Evolutionary conservation across 495 filamentous ascomycete species (phyloP).

Genomic region (Oidiodendron maius): DNA sequence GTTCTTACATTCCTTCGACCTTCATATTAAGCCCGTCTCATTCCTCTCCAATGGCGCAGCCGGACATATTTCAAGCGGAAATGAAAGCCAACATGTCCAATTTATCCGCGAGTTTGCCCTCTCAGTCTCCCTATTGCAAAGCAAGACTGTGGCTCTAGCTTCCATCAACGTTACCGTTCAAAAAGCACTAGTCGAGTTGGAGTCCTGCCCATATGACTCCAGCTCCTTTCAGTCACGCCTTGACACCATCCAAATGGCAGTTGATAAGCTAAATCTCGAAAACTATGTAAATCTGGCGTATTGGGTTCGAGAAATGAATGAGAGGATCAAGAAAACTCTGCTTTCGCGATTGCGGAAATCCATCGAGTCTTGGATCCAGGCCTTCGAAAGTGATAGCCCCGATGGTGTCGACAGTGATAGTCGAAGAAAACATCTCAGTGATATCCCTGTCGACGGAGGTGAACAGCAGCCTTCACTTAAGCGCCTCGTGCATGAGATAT

Average conservation of each 20-base stretch:
- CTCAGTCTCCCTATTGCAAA: conserved; percentile 77
- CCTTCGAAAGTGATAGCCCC: conserved; percentile 60
- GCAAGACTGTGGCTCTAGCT: conserved; percentile 71
- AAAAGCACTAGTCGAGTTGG: conserved; percentile 75
- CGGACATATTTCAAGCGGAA: conserved; percentile 51
- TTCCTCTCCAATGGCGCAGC: conserved; percentile 52
- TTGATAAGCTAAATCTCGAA: conserved; percentile 93
- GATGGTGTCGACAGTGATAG: conserved; percentile 36
- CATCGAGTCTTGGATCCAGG: conserved; percentile 74
- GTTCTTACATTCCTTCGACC: conserved; percentile 92
- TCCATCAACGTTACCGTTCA: conserved; percentile 78
- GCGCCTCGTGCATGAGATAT: conserved; percentile 79
- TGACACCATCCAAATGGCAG: conserved; percentile 76
- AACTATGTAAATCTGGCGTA: conserved; percentile 84
- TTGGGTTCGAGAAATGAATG: conserved; percentile 85
- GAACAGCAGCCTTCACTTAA: conserved; percentile 47
- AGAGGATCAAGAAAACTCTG: conserved; percentile 71
- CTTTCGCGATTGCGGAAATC: conserved; percentile 72
- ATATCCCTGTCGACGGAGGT: conserved; percentile 31
- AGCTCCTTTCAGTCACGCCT: conserved; percentile 72
- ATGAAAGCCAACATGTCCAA: conserved; percentile 89
- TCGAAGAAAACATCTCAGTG: conserved; percentile 36
- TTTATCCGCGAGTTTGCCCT: conserved; percentile 90
- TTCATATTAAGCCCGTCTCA: conserved; percentile 68
- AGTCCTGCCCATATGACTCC: conserved; percentile 74